These are phyloP conservation scores for Magnaporthiopsis incrustans DNA, from an alignment of 2,329 filamentous ascomycete genomes.

Conservation along the genomic window DNA sequence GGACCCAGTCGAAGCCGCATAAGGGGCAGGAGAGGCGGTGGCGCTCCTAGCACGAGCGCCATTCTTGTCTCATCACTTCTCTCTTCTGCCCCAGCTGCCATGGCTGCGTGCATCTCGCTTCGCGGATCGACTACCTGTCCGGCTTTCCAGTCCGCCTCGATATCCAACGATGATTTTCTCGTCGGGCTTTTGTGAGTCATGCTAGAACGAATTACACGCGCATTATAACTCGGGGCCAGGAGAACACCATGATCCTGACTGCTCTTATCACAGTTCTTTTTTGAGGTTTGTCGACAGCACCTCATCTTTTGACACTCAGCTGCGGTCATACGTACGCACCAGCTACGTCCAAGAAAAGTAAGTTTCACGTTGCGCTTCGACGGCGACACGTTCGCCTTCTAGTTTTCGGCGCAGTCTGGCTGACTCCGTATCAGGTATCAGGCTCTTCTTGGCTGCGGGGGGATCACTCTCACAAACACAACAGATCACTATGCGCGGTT, in stretches of 20 bases:
- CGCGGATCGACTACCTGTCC: constrained; percentile 61
- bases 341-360: constrained; percentile 74
- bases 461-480: constrained; percentile 69
- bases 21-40: constrained; percentile 11
- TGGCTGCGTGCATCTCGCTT: constrained; percentile 55
- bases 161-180: constrained; percentile 55
- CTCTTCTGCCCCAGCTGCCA: constrained; percentile 26
- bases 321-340: constrained; percentile 65
- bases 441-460: constrained; percentile 69
- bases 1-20: constrained; percentile 6
- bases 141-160: constrained; percentile 61
- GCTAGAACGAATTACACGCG: neutral
- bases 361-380: constrained; percentile 20
- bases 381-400: neutral
- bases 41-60: constrained; percentile 10
- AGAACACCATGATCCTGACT: neutral
- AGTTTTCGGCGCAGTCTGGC: constrained; percentile 6
- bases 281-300: constrained; percentile 71
- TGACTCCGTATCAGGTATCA: constrained; percentile 57
- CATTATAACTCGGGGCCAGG: no score
- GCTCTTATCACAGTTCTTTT: constrained; percentile 58
- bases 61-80: constrained; percentile 18
- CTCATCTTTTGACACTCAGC: constrained; percentile 66
- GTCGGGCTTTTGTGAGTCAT: constrained; percentile 55
- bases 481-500: constrained; percentile 85